These are phyloP conservation scores for Boehmeria nivea DNA, from an alignment of 306 rosid species.

Conservation along the genomic window DNA sequence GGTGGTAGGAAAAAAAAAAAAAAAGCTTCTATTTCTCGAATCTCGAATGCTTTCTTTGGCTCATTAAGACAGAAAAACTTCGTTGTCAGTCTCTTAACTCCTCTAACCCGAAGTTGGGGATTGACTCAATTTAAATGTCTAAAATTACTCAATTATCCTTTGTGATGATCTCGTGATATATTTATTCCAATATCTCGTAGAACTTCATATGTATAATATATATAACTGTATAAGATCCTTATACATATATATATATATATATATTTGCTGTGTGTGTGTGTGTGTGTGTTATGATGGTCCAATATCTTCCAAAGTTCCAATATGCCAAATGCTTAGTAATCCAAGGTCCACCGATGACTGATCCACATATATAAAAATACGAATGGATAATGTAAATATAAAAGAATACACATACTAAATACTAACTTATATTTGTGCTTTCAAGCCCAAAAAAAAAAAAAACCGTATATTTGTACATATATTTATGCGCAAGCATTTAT, in stretches of 20 bases:
- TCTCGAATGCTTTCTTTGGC: constrained; percentile 30
- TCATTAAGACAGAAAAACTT: constrained; percentile 21
- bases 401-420: not conserved
- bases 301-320: not conserved
- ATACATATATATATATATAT: too few species aligned
- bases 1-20: too few species aligned
- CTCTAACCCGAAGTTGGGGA: constrained; percentile 5
- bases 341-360: too few species aligned
- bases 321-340: not conserved
- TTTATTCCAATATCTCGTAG: not conserved
- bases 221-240: too few species aligned
- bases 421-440: not conserved
- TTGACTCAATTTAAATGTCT: constrained; percentile 8
- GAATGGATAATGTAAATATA: too few species aligned
- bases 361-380: too few species aligned
- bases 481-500: constrained; percentile 9
- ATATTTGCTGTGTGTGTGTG: too few species aligned
- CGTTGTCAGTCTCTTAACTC: constrained; percentile 27
- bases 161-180: not conserved
- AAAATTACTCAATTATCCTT: constrained; percentile 8
- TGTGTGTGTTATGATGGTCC: too few species aligned
- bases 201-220: not conserved
- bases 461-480: too few species aligned
- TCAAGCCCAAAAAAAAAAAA: too few species aligned
- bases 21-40: constrained; percentile 47